Evolutionary conservation across 2,329 filamentous ascomycete genomes (phyloP), one percentile per base, ranked within the genome.

Genomic region (Fusarium chlamydosporum): DNA sequence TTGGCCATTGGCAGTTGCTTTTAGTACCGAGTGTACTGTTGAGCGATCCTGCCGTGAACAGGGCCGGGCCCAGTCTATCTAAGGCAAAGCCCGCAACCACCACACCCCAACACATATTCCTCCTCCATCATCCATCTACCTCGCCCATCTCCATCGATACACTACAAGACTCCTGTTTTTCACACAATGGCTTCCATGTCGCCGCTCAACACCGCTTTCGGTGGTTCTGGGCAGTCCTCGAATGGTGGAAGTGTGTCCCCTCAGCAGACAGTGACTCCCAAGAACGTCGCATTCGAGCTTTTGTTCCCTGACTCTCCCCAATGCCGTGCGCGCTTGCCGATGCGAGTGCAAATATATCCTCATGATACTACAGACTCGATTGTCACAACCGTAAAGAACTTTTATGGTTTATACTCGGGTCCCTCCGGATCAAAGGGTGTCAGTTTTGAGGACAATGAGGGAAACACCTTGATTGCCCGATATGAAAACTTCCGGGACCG

Each of bases 321-420:
- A 76, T 88, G 88, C 73, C 88, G 89, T 73, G 91, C 91, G 81
- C 90, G 92, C 76, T 84, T 94, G 71, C 92, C 92, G n/a, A 90
- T 95, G 88, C 86, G 92, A 75, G 92, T 95, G 55, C 92, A 96
- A 76, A 97, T 99, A 73, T 97, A 91, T 76, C 93, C 93, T 46
- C 94, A 98, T 80, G 96, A 99, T 83, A 94, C 93, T 53, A 98
- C 95, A 23, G 95, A 98, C 78, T 97, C 94, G 35, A 99, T 99
- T 82, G 93, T 98, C 69, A 96, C 94, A 15, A 98, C 96, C 2
- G 95, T 98, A 76, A 98, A 97, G 86, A 98, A 97, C 84, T 98
- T 98, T 83, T 98, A 97, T 78, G 96, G 96, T 65, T 87, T 99
- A 72, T 97, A 97, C 79, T 92, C 95, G 70, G 90, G 88, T 66